Evolutionary conservation across 2,329 filamentous ascomycete genomes (phyloP), one percentile per base, ranked within the genome.

Genomic region (Pestalotiopsis sp.): DNA sequence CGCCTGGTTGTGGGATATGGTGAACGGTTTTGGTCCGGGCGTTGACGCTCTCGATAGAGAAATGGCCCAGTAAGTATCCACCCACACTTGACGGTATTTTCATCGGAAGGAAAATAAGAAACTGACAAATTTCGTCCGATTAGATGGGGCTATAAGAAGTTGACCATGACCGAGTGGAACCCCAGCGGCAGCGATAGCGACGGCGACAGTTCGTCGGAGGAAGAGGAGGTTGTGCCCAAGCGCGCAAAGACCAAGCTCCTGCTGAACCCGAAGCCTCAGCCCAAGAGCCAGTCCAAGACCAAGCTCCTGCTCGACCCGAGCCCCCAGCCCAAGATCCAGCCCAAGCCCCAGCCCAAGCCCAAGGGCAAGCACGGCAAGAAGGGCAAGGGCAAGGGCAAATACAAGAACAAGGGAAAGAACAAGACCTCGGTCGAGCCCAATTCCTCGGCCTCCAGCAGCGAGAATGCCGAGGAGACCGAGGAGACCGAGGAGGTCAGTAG

Each of bases 1-100:
- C 1, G 66, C 66, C 3, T 68, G 66, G 66, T 2, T 64, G 1
- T 68, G 61, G 17, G 66, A 68, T n/a, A 57, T 59, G 2, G 45
- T 64, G 27, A 57, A 57, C 4, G 66, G 66, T 2, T 31, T 23
- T 4, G 62, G 52, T 25, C 66, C 61, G 4, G 20, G 27, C 39
- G 20, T 23, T 11, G 59, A 36, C 1, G 59, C 59, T 27, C 13
- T 25, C 11, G 57, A 59, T 12, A n/a, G 20, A 4, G 45, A 52
- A 9, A 52, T 11, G 45, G 11, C 17, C 17, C 13, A n/a, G 45
- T 52, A 3, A 52, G 45, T 20, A 9, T 17, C 17, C 7, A 6
- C n/a, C 45, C n/a, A 14, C n/a, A 14, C n/a, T 49, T 49, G 27
- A 31, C 14, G 5, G 7, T 49, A 14, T 49, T 49, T 49, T 49